Percentiles rank a stretch among this genome's conserved stretches.
phyloP scores from a whole-genome alignment of 371 early-diverging fungal genomes.

The Mucor saturninus region DNA sequence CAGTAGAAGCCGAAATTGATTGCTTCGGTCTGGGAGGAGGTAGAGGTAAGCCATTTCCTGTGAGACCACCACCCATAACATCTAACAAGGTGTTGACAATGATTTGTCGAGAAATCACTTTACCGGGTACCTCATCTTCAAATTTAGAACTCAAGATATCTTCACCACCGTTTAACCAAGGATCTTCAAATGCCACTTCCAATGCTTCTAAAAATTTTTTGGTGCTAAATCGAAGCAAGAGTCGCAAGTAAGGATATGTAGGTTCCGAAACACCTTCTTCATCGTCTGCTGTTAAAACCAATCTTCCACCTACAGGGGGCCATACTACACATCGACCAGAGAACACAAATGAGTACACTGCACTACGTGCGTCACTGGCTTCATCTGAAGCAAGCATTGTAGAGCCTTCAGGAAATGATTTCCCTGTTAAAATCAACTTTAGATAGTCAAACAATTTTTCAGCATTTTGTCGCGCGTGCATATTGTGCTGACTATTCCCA shows the following conservation, averaged over 20 bases:
- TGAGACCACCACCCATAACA: conserved; percentile 56
- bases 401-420: conserved; percentile 71
- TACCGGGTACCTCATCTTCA: conserved; percentile 62
- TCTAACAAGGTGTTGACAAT: conserved; percentile 75
- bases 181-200: conserved; percentile 73
- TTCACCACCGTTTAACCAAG: conserved; percentile 70
- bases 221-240: conserved; percentile 70
- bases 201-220: conserved; percentile 71
- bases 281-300: conserved; percentile 63
- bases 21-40: conserved; percentile 47
- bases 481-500: conserved; percentile 4
- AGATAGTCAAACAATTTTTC: conserved; percentile 79
- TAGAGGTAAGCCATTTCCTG: conserved; percentile 35
- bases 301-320: conserved; percentile 68
- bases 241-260: conserved; percentile 77
- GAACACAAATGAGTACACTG: conserved; percentile 80
- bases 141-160: conserved; percentile 54
- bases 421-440: conserved; percentile 72
- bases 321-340: conserved; percentile 74
- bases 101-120: conserved; percentile 74
- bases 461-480: conserved; percentile 42
- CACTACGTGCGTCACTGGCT: conserved; percentile 71
- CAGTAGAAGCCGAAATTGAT: conserved; percentile 52
- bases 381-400: conserved; percentile 51
- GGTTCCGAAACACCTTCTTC: conserved; percentile 63